A percentile compares a stretch with the other conserved stretches of the same genome.
Evolutionary conservation across 441 rosid species (phyloP).

Genomic region (Brassica hybrid): DNA sequence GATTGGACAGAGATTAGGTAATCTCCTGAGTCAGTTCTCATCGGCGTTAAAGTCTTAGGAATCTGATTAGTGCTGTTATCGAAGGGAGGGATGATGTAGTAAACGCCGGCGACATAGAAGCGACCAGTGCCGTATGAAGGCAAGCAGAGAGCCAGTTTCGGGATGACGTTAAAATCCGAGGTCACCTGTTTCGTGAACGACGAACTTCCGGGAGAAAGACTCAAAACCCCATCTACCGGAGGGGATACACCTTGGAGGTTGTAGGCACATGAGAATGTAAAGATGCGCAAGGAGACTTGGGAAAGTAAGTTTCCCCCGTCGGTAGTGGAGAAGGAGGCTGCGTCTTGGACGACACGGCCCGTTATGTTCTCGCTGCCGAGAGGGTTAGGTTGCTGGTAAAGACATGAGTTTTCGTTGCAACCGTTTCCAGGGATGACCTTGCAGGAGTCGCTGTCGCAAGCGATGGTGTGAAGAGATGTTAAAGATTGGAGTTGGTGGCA

Average conservation of each 20-base stretch:
- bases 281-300: background rate
- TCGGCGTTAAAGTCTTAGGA: background rate
- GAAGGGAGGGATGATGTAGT: background rate
- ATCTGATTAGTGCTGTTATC: background rate
- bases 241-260: background rate
- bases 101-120: background rate
- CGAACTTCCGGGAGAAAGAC: background rate
- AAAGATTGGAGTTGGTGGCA: background rate
- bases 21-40: background rate
- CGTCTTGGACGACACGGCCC: background rate
- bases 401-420: background rate
- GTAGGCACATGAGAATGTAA: background rate
- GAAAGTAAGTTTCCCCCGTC: background rate
- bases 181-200: slow-evolving; percentile 1
- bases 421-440: background rate
- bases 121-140: background rate
- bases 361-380: background rate
- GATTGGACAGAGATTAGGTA: background rate
- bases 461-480: background rate
- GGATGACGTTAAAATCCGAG: background rate
- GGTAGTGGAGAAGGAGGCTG: background rate
- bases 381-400: background rate
- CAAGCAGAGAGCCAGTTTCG: slow-evolving; percentile 1
- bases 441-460: background rate
- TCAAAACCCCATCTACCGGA: background rate